phyloP scores from a whole-genome alignment of 306 rosid genomes.

The Ormosia semicastrata region DNA sequence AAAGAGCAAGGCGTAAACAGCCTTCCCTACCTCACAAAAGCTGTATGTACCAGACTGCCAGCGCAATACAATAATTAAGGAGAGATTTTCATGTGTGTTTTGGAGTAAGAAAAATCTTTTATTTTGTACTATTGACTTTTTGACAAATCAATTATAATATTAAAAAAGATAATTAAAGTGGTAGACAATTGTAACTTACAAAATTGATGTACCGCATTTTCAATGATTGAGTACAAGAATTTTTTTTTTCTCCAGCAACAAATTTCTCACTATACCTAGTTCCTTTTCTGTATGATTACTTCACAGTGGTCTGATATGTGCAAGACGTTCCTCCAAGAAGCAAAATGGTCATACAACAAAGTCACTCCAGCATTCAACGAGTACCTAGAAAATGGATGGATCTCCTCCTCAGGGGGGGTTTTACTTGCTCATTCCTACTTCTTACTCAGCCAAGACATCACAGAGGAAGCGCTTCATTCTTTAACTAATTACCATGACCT shows the following conservation, averaged over 20 bases:
- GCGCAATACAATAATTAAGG: not conserved
- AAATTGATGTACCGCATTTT: too few species aligned
- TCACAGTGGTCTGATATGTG: conserved; percentile 42
- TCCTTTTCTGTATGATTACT: not conserved
- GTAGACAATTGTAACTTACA: too few species aligned
- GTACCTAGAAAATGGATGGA: conserved; percentile 37
- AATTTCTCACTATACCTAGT: too few species aligned
- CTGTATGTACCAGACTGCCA: not conserved
- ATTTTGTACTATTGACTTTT: too few species aligned
- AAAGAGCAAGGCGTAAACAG: conserved; percentile 27
- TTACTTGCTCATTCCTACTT: conserved; percentile 34
- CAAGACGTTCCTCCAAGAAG: conserved; percentile 41
- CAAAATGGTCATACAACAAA: conserved; percentile 31
- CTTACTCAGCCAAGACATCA: conserved; percentile 1
- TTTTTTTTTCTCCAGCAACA: too few species aligned
- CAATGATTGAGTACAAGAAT: too few species aligned
- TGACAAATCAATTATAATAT: too few species aligned
- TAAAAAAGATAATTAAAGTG: too few species aligned
- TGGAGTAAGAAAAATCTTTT: too few species aligned
- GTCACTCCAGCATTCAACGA: conserved; percentile 32
- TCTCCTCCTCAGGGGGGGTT: conserved; percentile 31
- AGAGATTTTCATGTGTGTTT: too few species aligned
- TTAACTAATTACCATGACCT: conserved; percentile 21
- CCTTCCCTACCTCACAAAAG: conserved; percentile 41
- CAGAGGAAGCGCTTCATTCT: conserved; percentile 22